phyloP scores from a whole-genome alignment of 2,329 filamentous ascomycete genomes.

The Daldinia sp. region DNA sequence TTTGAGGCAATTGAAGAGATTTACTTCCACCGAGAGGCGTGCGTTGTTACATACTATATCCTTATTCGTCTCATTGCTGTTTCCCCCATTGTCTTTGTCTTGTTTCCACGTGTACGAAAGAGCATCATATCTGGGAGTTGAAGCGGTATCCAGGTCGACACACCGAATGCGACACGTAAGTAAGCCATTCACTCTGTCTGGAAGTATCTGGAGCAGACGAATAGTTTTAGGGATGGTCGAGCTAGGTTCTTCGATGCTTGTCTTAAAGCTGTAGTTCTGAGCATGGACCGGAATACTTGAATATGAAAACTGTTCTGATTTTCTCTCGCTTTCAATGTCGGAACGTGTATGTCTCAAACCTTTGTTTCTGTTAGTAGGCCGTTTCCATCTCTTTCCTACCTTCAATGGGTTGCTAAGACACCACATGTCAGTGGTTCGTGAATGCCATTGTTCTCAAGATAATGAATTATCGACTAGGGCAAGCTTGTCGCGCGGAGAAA shows the following conservation, averaged over 20 bases:
- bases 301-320: slow-evolving; percentile 29
- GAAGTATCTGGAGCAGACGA: slow-evolving; percentile 38
- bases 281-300: slow-evolving; percentile 23
- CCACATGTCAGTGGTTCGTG: slow-evolving; percentile 32
- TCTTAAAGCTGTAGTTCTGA: not conserved
- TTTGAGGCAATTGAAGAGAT: slow-evolving; percentile 38
- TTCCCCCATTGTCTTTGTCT: slow-evolving; percentile 20
- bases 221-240: slow-evolving; percentile 16
- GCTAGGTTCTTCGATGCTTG: not conserved
- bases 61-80: slow-evolving; percentile 11
- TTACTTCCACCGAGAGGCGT: slow-evolving; percentile 31
- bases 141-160: slow-evolving; percentile 20
- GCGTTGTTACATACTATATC: slow-evolving; percentile 33
- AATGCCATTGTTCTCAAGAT: slow-evolving; percentile 29
- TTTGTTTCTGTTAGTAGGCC: slow-evolving; percentile 8
- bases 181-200: slow-evolving; percentile 18
- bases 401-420: slow-evolving; percentile 17
- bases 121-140: slow-evolving; percentile 35
- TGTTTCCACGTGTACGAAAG: slow-evolving; percentile 43
- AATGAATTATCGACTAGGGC: slow-evolving; percentile 15
- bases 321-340: not conserved
- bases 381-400: slow-evolving; percentile 24
- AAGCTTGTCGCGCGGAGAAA: slow-evolving; percentile 25
- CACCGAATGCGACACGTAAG: slow-evolving; percentile 32
- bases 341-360: slow-evolving; percentile 1